phyloP scores from a whole-genome alignment of 2,329 filamentous ascomycete species.

The Hysterium pulicare region DNA sequence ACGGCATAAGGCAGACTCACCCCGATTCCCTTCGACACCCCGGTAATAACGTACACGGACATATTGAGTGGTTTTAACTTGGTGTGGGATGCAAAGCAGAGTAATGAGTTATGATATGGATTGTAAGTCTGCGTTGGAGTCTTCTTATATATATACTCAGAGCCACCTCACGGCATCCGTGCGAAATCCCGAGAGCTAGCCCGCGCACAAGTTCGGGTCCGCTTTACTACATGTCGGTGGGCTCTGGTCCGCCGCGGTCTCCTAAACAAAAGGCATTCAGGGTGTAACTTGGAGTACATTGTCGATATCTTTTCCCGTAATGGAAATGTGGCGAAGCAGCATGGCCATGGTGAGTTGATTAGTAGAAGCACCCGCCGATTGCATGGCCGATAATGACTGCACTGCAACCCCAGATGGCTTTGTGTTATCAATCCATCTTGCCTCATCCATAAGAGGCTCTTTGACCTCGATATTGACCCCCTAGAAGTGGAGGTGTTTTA shows the following conservation, averaged over 20 bases:
- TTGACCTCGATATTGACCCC: too few species aligned
- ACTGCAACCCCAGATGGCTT: too few species aligned
- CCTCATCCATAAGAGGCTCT: too few species aligned
- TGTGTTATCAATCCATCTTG: too few species aligned
- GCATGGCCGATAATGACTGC: too few species aligned
- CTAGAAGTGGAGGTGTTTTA: constrained; percentile 1
- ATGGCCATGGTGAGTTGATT: too few species aligned
- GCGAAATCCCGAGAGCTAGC: constrained; percentile 4
- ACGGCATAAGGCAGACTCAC: constrained; percentile 16
- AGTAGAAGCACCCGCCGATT: too few species aligned
- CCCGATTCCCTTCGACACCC: constrained; percentile 25
- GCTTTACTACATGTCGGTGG: constrained; percentile 1
- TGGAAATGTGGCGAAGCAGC: too few species aligned
- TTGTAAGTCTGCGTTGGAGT: constrained; percentile 6
- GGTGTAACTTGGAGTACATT: too few species aligned
- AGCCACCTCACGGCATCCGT: constrained; percentile 2
- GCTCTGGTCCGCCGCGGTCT: too few species aligned
- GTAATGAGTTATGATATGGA: constrained; percentile 1
- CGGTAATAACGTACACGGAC: constrained; percentile 26
- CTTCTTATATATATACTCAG: constrained; percentile 3
- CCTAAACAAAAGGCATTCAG: too few species aligned
- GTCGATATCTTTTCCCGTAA: too few species aligned
- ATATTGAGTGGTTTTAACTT: constrained; percentile 11
- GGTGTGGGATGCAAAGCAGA: constrained; percentile 4
- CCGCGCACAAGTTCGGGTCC: constrained; percentile 5